A percentile compares a stretch with the other conserved stretches of the same genome.
Evolutionary conservation across 2,329 filamentous ascomycete species (phyloP).

Genomic region (Claviceps arundinis): DNA sequence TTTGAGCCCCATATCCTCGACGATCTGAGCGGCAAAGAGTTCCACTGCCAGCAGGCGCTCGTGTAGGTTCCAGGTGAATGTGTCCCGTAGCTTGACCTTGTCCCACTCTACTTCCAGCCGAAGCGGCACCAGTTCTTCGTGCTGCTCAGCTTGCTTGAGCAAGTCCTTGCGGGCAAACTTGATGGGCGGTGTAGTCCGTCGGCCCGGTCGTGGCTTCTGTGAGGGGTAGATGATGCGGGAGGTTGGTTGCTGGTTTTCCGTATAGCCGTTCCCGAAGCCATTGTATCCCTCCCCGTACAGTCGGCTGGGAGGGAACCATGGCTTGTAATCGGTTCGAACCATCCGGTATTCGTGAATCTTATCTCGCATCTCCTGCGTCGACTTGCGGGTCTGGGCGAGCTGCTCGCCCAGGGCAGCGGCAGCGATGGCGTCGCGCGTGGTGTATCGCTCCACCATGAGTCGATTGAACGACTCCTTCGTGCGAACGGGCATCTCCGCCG

Average conservation of each 20-base stretch:
- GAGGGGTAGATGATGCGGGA: constrained; percentile 67
- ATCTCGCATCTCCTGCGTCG: constrained; percentile 49
- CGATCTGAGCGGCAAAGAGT: constrained; percentile 73
- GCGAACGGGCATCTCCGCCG: constrained; percentile 27
- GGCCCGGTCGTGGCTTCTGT: constrained; percentile 63
- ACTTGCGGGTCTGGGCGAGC: constrained; percentile 39
- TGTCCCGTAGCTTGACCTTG: constrained; percentile 89
- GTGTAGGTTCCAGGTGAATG: constrained; percentile 96
- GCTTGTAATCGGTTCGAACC: constrained; percentile 41
- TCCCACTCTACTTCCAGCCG: constrained; percentile 90
- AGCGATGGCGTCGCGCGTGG: constrained; percentile 40
- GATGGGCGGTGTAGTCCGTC: constrained; percentile 58
- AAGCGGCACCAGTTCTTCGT: constrained; percentile 84
- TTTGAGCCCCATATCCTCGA: constrained; percentile 80
- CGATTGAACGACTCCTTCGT: constrained; percentile 43
- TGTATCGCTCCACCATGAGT: constrained; percentile 40
- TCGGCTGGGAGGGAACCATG: constrained; percentile 40
- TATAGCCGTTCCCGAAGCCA: constrained; percentile 79
- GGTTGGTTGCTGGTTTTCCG: constrained; percentile 49
- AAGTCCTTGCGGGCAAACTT: constrained; percentile 69
- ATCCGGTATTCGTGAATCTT: constrained; percentile 59
- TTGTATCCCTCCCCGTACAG: constrained; percentile 66
- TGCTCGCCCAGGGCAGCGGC: constrained; percentile 37
- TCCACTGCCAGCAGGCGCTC: constrained; percentile 71
- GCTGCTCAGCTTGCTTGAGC: constrained; percentile 72